Evolutionary conservation across 2,329 filamentous ascomycete species (phyloP), one percentile per base, ranked within the genome.

Genomic region (Phoma herbarum): DNA sequence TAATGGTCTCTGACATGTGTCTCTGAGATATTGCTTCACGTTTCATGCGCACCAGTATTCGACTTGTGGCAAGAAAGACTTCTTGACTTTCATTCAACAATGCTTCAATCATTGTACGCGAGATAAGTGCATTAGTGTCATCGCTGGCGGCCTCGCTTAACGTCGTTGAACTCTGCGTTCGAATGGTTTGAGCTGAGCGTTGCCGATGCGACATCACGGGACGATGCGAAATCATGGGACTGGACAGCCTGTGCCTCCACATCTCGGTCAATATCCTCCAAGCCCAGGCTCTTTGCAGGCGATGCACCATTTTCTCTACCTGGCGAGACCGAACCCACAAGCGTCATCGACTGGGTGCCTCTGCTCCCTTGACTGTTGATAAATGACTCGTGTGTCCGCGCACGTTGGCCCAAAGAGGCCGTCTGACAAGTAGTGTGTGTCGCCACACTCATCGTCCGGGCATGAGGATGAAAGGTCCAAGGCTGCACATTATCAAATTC

Each of bases 401-500:
- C 56, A 9, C 43, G 59, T 18, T 46, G 47, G 3, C 23, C 61
- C 6, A 60, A 57, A 6, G 49, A 59, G 5, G 41, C 49, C 14
- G 47, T 60, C 16, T 61, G 58, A 11, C 64, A 58, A 8, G 64
- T 60, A 7, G 55, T 29, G 10, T 63, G 62, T 14, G 66, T 64
- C 11, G 67, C 66, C 11, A 69, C 65, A 10, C 68, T 69, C 4
- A 65, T 65, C 8, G 72, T 71, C 6, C 70, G 64, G 7, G 68
- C 52, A 18, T 45, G 56, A 3, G 69, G 72, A 46, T 75, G 72
- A 43, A 70, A 75, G 6, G 70, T 68, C 61, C 68, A 68, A 4
- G 72, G 66, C 4, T 70, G 71, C n/a, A 41, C 56, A 10, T 29
- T 25, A 7, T 66, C 69, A 29, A 77, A 78, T 4, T 71, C 68